Percentiles rank a stretch among this genome's conserved stretches.
These are phyloP conservation scores for Austroboletus novae-zelandiae DNA, from an alignment of 1,284 basidiomycete species.

Conservation along the genomic window DNA sequence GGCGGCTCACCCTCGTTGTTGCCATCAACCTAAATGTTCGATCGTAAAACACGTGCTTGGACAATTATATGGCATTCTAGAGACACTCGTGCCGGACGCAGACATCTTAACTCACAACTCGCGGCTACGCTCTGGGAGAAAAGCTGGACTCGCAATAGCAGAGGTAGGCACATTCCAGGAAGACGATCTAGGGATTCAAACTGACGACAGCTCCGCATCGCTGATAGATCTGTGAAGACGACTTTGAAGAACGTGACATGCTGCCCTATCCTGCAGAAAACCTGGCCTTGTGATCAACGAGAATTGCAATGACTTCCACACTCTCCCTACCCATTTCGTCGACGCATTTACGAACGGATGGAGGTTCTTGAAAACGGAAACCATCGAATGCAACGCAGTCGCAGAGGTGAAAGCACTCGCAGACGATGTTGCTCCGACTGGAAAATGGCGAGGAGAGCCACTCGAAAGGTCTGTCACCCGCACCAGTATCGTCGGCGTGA, in stretches of 20 bases:
- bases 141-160: constrained; percentile 87
- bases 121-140: constrained; percentile 78
- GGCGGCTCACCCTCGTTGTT: constrained; percentile 90
- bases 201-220: background rate
- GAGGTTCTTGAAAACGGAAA: constrained; percentile 82
- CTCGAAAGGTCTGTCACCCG: constrained; percentile 98
- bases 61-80: constrained; percentile 31
- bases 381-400: constrained; percentile 59
- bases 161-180: constrained; percentile 57
- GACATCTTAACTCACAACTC: constrained; percentile 82
- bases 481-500: constrained; percentile 56
- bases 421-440: constrained; percentile 61
- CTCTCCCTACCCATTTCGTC: constrained; percentile 67
- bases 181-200: background rate
- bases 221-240: constrained; percentile 89
- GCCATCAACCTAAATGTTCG: too few species aligned
- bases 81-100: constrained; percentile 72
- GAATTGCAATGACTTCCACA: constrained; percentile 71
- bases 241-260: constrained; percentile 98
- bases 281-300: constrained; percentile 88
- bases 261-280: constrained; percentile 80
- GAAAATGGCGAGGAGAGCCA: constrained; percentile 81
- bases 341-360: constrained; percentile 83
- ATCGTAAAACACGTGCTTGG: constrained; percentile 94
- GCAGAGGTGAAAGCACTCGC: constrained; percentile 75